These are phyloP conservation scores for Solanum ossicruentum DNA, from an alignment of 257 asterid genomes.

Conservation along the genomic window DNA sequence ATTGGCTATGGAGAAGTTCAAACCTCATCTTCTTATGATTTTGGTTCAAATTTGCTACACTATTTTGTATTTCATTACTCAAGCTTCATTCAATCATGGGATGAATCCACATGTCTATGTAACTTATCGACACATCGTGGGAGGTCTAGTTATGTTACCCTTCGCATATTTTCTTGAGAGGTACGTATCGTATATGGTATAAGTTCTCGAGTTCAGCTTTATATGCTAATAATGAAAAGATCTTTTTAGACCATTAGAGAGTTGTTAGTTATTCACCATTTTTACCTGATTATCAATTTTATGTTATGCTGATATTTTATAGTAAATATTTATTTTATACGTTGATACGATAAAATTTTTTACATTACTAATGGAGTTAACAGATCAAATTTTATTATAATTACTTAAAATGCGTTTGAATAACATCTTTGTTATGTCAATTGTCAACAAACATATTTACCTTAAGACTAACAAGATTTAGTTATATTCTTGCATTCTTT, in stretches of 20 bases:
- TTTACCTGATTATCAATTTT: not conserved
- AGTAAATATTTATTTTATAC: not conserved
- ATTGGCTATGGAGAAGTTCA: slow-evolving; percentile 14
- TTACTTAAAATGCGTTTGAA: no score
- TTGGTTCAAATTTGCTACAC: slow-evolving; percentile 42
- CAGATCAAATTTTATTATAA: no score
- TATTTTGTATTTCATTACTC: slow-evolving; percentile 49
- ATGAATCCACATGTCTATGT: slow-evolving; percentile 65
- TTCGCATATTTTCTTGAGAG: slow-evolving; percentile 69
- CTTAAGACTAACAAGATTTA: not conserved
- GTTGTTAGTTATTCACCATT: not conserved
- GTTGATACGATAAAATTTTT: not conserved
- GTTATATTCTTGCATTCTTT: not conserved
- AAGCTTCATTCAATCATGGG: slow-evolving; percentile 77
- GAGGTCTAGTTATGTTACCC: slow-evolving; percentile 43
- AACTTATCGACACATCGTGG: slow-evolving; percentile 50
- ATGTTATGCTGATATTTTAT: not conserved
- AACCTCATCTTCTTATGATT: slow-evolving; percentile 66
- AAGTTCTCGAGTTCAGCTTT: not conserved
- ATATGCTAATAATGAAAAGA: not conserved
- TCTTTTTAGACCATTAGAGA: not conserved
- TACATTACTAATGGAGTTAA: not conserved
- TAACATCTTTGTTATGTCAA: not conserved
- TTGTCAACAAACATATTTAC: not conserved
- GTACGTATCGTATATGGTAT: slow-evolving; percentile 5